Evolutionary conservation across 257 asterid genomes (phyloP).

Genomic region (Phtheirospermum japonicum): DNA sequence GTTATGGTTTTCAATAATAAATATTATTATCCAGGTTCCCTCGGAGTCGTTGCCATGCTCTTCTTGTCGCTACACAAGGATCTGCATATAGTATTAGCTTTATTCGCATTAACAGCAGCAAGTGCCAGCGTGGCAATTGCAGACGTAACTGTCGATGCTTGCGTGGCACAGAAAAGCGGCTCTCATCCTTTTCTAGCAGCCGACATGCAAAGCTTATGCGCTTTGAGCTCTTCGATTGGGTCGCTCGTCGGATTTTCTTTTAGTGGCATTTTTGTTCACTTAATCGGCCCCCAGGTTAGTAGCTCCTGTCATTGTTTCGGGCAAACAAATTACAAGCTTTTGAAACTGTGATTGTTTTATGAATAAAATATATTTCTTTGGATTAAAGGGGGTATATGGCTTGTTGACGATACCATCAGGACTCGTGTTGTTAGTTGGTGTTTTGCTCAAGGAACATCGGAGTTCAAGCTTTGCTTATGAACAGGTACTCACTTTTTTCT

Average conservation of each 20-base stretch:
- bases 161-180: conserved; percentile 89
- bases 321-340: not conserved
- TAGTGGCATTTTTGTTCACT: conserved; percentile 82
- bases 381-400: conserved; percentile 83
- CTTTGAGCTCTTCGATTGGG: conserved; percentile 85
- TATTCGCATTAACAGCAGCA: conserved; percentile 72
- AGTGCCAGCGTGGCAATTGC: conserved; percentile 98
- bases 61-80: conserved; percentile 65
- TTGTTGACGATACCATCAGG: conserved; percentile 72
- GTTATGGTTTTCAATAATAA: not conserved
- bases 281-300: conserved; percentile 83
- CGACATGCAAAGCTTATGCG: conserved; percentile 92
- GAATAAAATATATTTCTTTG: conserved; percentile 9
- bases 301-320: not conserved
- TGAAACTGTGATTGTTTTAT: conserved; percentile 9
- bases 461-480: conserved; percentile 43
- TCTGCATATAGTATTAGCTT: conserved; percentile 66
- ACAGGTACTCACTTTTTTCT: conserved; percentile 43
- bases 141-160: conserved; percentile 95
- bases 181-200: conserved; percentile 76
- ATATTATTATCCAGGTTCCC: conserved; percentile 49
- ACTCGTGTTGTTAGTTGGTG: conserved; percentile 72
- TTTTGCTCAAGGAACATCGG: conserved; percentile 66
- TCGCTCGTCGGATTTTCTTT: conserved; percentile 74
- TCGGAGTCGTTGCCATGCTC: conserved; percentile 79